Base-by-base conservation (phyloP, 805 yeast genomes). In the Kodamaea nitidulidarum region DNA sequence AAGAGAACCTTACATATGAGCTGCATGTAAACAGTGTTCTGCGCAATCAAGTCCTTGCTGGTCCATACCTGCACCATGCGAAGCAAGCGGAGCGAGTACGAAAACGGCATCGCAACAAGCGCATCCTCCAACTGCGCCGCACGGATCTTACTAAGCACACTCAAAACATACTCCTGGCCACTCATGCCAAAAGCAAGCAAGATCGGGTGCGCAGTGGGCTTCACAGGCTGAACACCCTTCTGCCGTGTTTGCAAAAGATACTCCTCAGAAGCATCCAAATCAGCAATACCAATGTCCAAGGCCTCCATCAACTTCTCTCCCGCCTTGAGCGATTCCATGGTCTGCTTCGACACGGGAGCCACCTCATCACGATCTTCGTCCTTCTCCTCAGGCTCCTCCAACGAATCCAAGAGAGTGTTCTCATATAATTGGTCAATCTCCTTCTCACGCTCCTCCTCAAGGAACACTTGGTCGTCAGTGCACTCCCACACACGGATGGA, bases 361-460 rank as follows among this genome's bases (percentile, higher is more conserved):
- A 75, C 81, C 36, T 77, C 84, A 10, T 64, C 72, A 7, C 58
- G 68, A 15, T 41, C 54, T 7, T 33, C 41, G 8, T 20, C 40
- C 55, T 67, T n/a, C 56, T 67, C 29, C 31, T 48, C 27, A 50
- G 63, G 40, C 28, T 73, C 77, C 52, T 87, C 95, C 32, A 88
- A 63, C 4, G 90, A 79, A 11, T 75, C 78, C 36, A 88, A 69
- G 32, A 93, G 67, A 6, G 83, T 84, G n/a, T 77, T 73, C 56
- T 93, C 98, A 55, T 90, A 88, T 41, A 81, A 66, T 60, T 90
- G 96, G 58, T 93, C 98, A 76, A 88, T 71, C 61, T 93, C 98
- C 61, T 84, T 86, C 58, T 93, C 99, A 42, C 93, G 75, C 65
- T 93, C 98, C 70, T 93, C 99, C 61, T 93, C 97, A 44, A 93